Percentiles rank a stretch among this genome's conserved stretches.
phyloP scores from a whole-genome alignment of 1,284 basidiomycete species.

The Ustilago sp. region DNA sequence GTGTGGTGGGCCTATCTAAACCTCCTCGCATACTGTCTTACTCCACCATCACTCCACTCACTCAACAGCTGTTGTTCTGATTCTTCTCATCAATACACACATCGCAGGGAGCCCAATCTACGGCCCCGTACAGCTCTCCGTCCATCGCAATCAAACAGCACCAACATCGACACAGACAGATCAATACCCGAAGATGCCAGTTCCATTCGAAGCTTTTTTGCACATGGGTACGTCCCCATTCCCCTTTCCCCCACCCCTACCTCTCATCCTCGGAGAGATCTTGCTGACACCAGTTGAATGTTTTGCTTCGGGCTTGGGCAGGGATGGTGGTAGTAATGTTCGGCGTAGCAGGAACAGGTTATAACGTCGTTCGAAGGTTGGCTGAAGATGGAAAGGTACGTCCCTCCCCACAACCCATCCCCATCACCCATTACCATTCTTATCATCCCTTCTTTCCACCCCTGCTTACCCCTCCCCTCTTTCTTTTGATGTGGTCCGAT shows the following conservation, averaged over 20 bases:
- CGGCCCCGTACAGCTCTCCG: no score
- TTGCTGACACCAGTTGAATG: not conserved
- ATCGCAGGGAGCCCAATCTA: no score
- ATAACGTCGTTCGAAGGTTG: slow-evolving; percentile 60
- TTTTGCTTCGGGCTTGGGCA: not conserved
- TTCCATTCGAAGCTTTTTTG: slow-evolving; percentile 68
- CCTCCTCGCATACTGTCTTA: not conserved
- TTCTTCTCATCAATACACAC: no score
- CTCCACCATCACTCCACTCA: not conserved
- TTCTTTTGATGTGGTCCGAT: not conserved
- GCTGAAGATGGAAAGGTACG: slow-evolving; percentile 69
- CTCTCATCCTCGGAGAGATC: not conserved
- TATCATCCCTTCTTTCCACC: no score
- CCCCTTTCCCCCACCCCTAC: not conserved
- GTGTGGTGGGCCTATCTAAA: not conserved
- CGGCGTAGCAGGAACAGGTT: slow-evolving; percentile 68
- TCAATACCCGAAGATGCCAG: slow-evolving; percentile 56
- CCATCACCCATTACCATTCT: no score
- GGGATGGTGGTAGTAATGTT: slow-evolving; percentile 68
- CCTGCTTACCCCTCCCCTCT: not conserved
- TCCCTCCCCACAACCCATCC: not conserved
- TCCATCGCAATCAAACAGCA: not conserved
- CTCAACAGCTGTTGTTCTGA: no score
- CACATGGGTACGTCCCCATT: slow-evolving; percentile 59
- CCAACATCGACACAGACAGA: not conserved